phyloP scores from a whole-genome alignment of 75 land plant genomes.

The Sequoia sempervirens region DNA sequence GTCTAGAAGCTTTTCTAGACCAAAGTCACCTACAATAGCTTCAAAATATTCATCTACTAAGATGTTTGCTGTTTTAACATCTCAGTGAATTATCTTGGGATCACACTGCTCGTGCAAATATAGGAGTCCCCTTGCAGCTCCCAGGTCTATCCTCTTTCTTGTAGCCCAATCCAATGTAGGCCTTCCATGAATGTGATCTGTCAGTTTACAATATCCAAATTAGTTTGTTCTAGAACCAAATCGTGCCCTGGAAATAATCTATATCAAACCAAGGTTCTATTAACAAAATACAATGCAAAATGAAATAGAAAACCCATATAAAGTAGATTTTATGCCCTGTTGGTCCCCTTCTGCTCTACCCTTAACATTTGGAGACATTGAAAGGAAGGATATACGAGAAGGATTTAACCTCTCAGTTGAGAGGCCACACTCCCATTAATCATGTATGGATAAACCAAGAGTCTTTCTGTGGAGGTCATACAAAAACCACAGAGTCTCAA shows the following conservation, averaged over 20 bases:
- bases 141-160: conserved; percentile 62
- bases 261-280: not conserved
- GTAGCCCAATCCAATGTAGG: conserved; percentile 71
- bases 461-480: conserved; percentile 45
- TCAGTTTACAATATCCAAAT: not conserved
- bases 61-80: conserved; percentile 93
- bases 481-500: conserved; percentile 69
- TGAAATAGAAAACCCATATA: not conserved
- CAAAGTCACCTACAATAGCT: conserved; percentile 80
- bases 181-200: conserved; percentile 23
- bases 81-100: conserved; percentile 94
- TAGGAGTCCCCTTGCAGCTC: conserved; percentile 61
- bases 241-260: not conserved
- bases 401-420: conserved; percentile 52
- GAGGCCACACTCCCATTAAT: conserved; percentile 85
- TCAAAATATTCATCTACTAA: conserved; percentile 76
- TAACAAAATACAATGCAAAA: not conserved
- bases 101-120: conserved; percentile 88
- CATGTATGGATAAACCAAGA: conserved; percentile 78
- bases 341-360: not conserved
- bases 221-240: too few relatives aligned
- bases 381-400: too few relatives aligned
- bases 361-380: not conserved
- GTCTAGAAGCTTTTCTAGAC: conserved; percentile 50
- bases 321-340: not conserved